These are phyloP conservation scores for Diaporthe citri DNA, from an alignment of 2,329 filamentous ascomycete genomes.

Conservation along the genomic window DNA sequence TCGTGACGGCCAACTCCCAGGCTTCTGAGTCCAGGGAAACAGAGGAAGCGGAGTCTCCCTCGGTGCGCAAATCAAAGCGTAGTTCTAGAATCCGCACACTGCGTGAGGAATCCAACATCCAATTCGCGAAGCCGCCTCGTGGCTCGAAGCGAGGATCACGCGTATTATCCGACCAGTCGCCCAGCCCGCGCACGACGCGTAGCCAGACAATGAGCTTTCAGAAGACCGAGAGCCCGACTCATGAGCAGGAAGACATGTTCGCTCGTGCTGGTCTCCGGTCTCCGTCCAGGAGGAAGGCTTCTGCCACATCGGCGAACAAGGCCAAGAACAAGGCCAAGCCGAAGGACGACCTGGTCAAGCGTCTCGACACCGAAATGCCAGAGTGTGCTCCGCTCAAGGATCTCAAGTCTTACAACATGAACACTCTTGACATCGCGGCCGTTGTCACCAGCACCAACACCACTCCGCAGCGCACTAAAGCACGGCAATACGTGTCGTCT, in stretches of 20 bases:
- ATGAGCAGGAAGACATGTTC: slow-evolving; percentile 45
- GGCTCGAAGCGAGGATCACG: slow-evolving; percentile 26
- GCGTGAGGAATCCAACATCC: slow-evolving; percentile 5
- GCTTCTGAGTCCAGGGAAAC: slow-evolving; percentile 27
- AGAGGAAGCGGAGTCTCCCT: slow-evolving; percentile 16
- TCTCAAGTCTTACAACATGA: slow-evolving; percentile 63
- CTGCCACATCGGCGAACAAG: slow-evolving; percentile 34
- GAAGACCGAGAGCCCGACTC: slow-evolving; percentile 35
- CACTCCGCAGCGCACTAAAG: slow-evolving; percentile 66
- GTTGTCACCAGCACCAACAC: slow-evolving; percentile 65
- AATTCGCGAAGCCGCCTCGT: slow-evolving; percentile 4
- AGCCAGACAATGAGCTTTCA: slow-evolving; percentile 41
- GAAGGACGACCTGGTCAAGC: slow-evolving; percentile 60
- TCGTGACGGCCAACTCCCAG: slow-evolving; percentile 32
- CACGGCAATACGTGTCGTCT: slow-evolving; percentile 70
- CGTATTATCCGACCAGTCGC: slow-evolving; percentile 22
- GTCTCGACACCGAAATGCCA: slow-evolving; percentile 62
- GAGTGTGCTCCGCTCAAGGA: slow-evolving; percentile 66
- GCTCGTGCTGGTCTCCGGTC: slow-evolving; percentile 50
- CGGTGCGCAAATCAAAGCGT: slow-evolving; percentile 17
- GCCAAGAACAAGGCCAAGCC: slow-evolving; percentile 54
- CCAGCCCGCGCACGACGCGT: slow-evolving; percentile 38
- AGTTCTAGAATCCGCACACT: slow-evolving; percentile 19
- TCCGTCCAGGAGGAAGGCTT: slow-evolving; percentile 43
- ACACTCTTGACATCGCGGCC: slow-evolving; percentile 66